Evolutionary conservation across 495 filamentous ascomycete genomes (phyloP).

Genomic region (Tuber microsphaerosporum): DNA sequence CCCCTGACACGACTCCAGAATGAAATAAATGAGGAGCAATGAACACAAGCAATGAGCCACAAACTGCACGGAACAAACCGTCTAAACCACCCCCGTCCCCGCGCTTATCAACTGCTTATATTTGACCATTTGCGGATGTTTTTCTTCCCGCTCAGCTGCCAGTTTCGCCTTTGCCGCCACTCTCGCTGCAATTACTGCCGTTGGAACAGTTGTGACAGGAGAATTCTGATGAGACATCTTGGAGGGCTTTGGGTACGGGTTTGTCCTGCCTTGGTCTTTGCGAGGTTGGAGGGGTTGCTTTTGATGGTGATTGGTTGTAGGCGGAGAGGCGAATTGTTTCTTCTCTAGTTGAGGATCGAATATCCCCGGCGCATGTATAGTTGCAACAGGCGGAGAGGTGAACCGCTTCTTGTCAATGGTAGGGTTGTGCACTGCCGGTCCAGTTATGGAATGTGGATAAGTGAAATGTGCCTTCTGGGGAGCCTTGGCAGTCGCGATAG

Average conservation of each 20-base stretch:
- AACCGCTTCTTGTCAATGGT: neutral
- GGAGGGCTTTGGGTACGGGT: neutral
- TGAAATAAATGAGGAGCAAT: neutral
- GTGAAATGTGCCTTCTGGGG: neutral
- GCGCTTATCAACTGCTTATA: neutral
- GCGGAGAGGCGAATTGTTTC: neutral
- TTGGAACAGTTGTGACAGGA: neutral
- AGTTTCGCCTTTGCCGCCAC: neutral
- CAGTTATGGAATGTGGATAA: neutral
- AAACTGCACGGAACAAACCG: neutral
- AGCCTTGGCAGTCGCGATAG: neutral
- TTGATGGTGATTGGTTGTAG: neutral
- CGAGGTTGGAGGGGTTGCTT: neutral
- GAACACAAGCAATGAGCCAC: neutral
- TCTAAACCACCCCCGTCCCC: neutral
- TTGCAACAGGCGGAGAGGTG: neutral
- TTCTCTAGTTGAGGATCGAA: neutral
- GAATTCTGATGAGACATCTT: neutral
- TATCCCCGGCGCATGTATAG: neutral
- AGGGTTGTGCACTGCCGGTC: neutral
- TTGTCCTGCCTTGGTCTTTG: neutral
- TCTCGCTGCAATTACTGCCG: neutral
- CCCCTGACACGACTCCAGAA: neutral
- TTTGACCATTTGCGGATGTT: neutral
- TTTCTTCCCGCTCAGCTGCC: neutral